These are phyloP conservation scores for Rhodotorula toruloides DNA, from an alignment of 768 basidiomycete genomes.

Conservation along the genomic window DNA sequence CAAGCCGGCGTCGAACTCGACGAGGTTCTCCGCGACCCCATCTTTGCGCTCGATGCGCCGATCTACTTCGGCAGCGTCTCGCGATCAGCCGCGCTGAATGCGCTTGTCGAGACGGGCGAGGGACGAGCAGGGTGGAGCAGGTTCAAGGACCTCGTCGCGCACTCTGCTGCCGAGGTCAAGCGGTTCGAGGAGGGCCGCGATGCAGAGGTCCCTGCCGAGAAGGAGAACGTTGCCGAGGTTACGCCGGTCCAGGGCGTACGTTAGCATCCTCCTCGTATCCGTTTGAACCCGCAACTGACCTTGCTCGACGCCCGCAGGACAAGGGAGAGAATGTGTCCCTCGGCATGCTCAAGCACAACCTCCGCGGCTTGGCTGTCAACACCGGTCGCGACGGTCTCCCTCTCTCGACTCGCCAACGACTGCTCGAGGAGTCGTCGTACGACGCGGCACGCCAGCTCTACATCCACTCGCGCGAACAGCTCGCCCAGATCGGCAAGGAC, in stretches of 20 bases:
- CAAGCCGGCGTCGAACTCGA: constrained; percentile 21
- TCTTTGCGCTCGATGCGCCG: constrained; percentile 33
- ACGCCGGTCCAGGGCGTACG: constrained; percentile 24
- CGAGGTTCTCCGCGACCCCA: constrained; percentile 24
- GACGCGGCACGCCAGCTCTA: constrained; percentile 71
- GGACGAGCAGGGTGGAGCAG: constrained; percentile 14
- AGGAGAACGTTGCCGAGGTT: constrained; percentile 25
- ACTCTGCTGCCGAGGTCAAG: constrained; percentile 1
- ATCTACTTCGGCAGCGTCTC: constrained; percentile 36
- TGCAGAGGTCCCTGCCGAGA: constrained; percentile 13
- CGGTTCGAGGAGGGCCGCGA: constrained; percentile 21
- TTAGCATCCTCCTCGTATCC: neutral
- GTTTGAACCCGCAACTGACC: too few relatives aligned
- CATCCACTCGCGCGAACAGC: constrained; percentile 58
- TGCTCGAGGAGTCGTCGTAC: constrained; percentile 79
- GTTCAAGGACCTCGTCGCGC: constrained; percentile 12
- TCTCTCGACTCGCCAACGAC: constrained; percentile 65
- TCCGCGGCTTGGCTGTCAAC: constrained; percentile 57
- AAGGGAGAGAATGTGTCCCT: constrained; percentile 45
- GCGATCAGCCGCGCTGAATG: constrained; percentile 30
- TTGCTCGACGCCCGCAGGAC: constrained; percentile 1
- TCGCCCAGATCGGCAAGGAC: constrained; percentile 55
- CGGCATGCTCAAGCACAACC: constrained; percentile 65
- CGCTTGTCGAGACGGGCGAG: constrained; percentile 27
- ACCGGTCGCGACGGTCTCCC: constrained; percentile 63